A percentile compares a stretch with the other conserved stretches of the same genome.
Evolutionary conservation across 2,329 filamentous ascomycete genomes (phyloP).

Genomic region (Clonostachys solani): DNA sequence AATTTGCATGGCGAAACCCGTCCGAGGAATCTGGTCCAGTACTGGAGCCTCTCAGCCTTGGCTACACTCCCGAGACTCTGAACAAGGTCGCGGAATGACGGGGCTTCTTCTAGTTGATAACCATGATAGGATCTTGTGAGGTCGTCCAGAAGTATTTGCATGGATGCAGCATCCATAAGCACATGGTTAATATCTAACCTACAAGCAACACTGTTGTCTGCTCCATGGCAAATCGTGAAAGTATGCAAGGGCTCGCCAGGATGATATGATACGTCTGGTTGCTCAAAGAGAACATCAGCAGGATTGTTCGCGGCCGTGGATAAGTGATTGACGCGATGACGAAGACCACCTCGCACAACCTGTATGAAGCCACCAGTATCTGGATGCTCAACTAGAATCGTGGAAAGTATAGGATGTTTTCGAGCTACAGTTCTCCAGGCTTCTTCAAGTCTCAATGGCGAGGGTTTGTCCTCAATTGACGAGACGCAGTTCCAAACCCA

Average conservation of each 20-base stretch:
- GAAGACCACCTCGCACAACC: constrained; percentile 10
- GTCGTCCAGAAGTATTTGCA: constrained; percentile 18
- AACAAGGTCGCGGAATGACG: constrained; percentile 11
- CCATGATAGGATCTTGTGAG: constrained; percentile 17
- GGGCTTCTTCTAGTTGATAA: neutral
- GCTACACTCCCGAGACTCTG: constrained; percentile 6
- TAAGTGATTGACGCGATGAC: constrained; percentile 7
- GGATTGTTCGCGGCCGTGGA: constrained; percentile 12
- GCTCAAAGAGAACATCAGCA: constrained; percentile 8
- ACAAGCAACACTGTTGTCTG: constrained; percentile 7
- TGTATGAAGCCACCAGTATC: constrained; percentile 19
- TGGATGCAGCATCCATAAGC: constrained; percentile 24
- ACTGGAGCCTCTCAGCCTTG: constrained; percentile 5
- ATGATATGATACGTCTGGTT: constrained; percentile 3
- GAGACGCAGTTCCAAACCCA: constrained; percentile 10
- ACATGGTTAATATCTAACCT: constrained; percentile 28
- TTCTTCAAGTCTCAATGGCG: neutral
- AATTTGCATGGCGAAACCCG: constrained; percentile 1
- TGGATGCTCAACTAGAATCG: constrained; percentile 16
- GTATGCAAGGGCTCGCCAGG: constrained; percentile 9
- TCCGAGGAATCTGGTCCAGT: constrained; percentile 9
- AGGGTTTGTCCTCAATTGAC: constrained; percentile 6
- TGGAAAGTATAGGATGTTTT: constrained; percentile 4
- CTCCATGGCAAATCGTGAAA: constrained; percentile 14
- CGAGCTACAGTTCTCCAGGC: neutral